Evolutionary conservation across 768 basidiomycete genomes (phyloP).

Genomic region (Nevesoporus exiguus): DNA sequence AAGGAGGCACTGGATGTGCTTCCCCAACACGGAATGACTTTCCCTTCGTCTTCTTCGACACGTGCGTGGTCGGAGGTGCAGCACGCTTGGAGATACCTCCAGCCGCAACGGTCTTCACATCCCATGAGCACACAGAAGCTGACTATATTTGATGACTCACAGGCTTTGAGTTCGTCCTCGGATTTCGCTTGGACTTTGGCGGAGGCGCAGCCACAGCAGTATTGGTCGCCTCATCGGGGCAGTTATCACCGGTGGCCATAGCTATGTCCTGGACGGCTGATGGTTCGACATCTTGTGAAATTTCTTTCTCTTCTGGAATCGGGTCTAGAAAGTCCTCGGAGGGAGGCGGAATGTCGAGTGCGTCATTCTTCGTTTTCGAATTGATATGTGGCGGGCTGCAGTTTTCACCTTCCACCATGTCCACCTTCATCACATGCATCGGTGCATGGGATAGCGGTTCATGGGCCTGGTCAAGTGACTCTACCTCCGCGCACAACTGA

Average conservation of each 20-base stretch:
- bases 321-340: conserved; percentile 1
- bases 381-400: background rate
- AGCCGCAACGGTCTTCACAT: conserved; percentile 17
- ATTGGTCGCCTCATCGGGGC: background rate
- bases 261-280: background rate
- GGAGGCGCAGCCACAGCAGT: background rate
- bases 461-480: conserved; percentile 13
- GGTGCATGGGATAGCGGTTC: conserved; percentile 6
- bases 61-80: conserved; percentile 13
- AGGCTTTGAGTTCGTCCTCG: conserved; percentile 23
- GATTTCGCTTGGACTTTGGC: conserved; percentile 21
- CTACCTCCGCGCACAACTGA: conserved; percentile 18
- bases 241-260: background rate
- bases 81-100: conserved; percentile 20
- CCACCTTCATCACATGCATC: background rate
- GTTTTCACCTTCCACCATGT: background rate
- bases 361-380: background rate
- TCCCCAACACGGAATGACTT: conserved; percentile 14
- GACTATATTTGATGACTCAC: conserved; percentile 22
- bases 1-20: conserved; percentile 5
- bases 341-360: background rate
- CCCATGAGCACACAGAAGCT: conserved; percentile 17
- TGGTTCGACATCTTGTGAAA: background rate
- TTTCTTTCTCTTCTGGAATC: conserved; percentile 1
- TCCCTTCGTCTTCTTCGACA: conserved; percentile 18